phyloP scores from a whole-genome alignment of 768 basidiomycete species.

The Tulasnella sp. region DNA sequence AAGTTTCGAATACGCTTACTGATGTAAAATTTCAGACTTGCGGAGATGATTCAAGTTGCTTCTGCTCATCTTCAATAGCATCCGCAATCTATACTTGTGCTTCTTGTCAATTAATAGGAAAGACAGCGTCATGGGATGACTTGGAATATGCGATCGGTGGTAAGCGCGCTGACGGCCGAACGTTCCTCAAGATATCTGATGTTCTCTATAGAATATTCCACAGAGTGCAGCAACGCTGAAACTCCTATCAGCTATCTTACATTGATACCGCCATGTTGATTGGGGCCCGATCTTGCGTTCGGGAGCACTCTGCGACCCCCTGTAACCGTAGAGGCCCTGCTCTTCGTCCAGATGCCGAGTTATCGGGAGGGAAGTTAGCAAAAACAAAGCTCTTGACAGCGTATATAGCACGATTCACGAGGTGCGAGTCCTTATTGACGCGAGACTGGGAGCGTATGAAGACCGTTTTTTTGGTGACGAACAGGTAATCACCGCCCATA shows the following conservation, averaged over 20 bases:
- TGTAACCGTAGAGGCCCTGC: neutral
- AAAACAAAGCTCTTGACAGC: neutral
- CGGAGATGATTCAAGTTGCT: neutral
- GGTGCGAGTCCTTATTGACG: neutral
- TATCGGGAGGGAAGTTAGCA: neutral
- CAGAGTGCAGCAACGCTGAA: neutral
- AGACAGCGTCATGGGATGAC: neutral
- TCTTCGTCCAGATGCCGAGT: neutral
- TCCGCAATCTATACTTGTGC: neutral
- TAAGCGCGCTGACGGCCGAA: neutral
- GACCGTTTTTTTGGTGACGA: neutral
- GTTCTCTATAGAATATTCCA: neutral
- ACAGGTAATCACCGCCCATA: neutral
- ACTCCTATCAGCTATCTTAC: neutral
- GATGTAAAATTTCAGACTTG: neutral
- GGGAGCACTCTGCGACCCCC: neutral
- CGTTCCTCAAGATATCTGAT: neutral
- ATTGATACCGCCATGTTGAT: neutral
- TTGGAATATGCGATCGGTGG: slow-evolving; percentile 10
- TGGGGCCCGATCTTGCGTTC: neutral
- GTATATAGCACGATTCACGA: neutral
- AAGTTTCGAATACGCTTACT: neutral
- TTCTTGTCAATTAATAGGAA: neutral
- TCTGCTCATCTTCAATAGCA: neutral
- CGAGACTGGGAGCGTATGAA: neutral